phyloP scores from a whole-genome alignment of 352 stramenopile genomes.

The Phytophthora syringae region DNA sequence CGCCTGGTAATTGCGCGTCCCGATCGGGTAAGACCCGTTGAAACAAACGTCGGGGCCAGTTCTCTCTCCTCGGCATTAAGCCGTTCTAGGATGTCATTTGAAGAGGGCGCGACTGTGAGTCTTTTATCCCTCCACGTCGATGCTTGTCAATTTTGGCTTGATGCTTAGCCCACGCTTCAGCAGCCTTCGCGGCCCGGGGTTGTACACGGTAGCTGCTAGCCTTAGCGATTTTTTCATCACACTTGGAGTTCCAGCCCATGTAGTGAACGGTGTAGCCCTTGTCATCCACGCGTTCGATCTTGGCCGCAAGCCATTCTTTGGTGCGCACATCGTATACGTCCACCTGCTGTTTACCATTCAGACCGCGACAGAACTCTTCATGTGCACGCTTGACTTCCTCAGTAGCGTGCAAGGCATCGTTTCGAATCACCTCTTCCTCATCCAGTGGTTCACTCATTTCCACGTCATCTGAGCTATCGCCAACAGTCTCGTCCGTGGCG shows the following conservation, averaged over 20 bases:
- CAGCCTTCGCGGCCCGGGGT: constrained; percentile 42
- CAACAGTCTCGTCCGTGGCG: constrained; percentile 32
- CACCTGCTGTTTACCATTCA: constrained; percentile 50
- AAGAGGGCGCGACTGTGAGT: background rate
- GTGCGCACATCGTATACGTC: constrained; percentile 65
- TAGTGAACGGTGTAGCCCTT: constrained; percentile 58
- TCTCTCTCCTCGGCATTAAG: constrained; percentile 17
- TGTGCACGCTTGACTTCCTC: constrained; percentile 27
- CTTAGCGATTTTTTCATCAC: constrained; percentile 55
- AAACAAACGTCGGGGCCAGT: constrained; percentile 56
- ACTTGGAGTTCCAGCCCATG: constrained; percentile 70
- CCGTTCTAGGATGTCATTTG: constrained; percentile 12
- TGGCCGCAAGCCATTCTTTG: constrained; percentile 66
- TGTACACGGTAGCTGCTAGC: constrained; percentile 45
- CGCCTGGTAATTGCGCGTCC: constrained; percentile 75
- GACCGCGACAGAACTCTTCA: constrained; percentile 38
- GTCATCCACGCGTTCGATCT: constrained; percentile 47
- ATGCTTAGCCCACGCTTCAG: constrained; percentile 45
- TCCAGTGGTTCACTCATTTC: constrained; percentile 37
- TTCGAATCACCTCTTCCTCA: constrained; percentile 27
- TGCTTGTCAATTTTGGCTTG: constrained; percentile 57
- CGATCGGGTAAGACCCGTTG: constrained; percentile 66
- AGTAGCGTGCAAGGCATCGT: constrained; percentile 11
- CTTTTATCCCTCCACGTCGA: constrained; percentile 34
- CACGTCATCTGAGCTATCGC: constrained; percentile 41